phyloP scores from a whole-genome alignment of 345 rosid species.

The Firmiana major region DNA sequence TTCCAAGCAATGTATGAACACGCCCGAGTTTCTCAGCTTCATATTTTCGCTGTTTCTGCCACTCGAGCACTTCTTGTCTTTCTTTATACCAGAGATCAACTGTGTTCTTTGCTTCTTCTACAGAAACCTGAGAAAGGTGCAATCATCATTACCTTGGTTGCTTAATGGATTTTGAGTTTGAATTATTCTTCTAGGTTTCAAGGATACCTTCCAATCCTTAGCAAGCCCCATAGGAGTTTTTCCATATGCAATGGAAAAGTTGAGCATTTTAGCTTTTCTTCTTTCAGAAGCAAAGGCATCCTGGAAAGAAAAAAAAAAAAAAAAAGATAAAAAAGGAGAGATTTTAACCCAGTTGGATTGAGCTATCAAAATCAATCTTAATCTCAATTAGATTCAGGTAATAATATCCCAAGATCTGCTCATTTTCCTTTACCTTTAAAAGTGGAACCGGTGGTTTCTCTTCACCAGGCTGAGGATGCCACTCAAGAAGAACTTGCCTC shows the following conservation, averaged over 20 bases:
- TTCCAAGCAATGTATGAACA: constrained; percentile 75
- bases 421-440: constrained; percentile 54
- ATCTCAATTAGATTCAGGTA: not conserved
- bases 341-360: constrained; percentile 56
- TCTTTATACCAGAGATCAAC: constrained; percentile 90
- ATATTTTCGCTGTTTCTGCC: constrained; percentile 74
- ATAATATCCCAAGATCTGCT: not conserved
- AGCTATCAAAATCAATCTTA: constrained; percentile 62
- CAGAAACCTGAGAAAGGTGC: constrained; percentile 57
- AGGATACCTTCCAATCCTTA: constrained; percentile 86
- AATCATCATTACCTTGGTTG: not conserved
- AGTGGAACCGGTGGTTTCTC: constrained; percentile 94
- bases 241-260: no score
- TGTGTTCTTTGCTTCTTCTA: constrained; percentile 73
- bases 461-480: constrained; percentile 90
- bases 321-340: no score
- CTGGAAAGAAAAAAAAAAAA: constrained; percentile 30
- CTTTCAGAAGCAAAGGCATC: constrained; percentile 90
- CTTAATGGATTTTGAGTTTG: not conserved
- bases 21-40: constrained; percentile 42
- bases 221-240: constrained; percentile 56
- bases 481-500: constrained; percentile 78
- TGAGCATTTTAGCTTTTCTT: constrained; percentile 49
- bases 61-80: constrained; percentile 73
- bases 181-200: not conserved